Evolutionary conservation across 805 yeast genomes (phyloP).

Genomic region (Saturnispora hagleri): DNA sequence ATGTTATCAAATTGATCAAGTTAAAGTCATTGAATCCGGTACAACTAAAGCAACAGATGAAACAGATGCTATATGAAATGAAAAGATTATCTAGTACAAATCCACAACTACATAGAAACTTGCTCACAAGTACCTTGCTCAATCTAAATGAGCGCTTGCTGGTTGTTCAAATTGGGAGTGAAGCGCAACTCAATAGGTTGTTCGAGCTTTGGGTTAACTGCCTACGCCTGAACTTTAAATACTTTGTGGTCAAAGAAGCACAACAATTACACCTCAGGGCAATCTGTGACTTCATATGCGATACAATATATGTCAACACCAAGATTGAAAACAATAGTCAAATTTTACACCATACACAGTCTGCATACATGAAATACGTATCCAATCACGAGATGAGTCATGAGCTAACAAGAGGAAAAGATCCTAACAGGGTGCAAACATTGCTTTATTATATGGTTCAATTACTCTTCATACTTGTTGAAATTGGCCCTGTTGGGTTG

Average conservation of each 20-base stretch:
- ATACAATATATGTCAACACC: conserved; percentile 7
- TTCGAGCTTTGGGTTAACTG: conserved; percentile 11
- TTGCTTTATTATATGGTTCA: conserved; percentile 10
- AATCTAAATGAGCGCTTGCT: not conserved
- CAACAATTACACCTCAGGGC: conserved; percentile 1
- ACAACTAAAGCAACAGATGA: not conserved
- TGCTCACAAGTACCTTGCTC: not conserved
- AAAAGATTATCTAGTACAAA: not conserved
- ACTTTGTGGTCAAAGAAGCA: conserved; percentile 5
- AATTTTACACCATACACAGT: not conserved
- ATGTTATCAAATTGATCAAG: not conserved
- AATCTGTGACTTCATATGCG: conserved; percentile 10
- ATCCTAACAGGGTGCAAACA: conserved; percentile 2
- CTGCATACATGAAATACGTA: conserved; percentile 4
- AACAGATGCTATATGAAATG: not conserved
- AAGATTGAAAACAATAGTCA: not conserved
- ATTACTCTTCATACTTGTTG: conserved; percentile 7
- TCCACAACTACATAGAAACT: not conserved
- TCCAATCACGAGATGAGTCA: conserved; percentile 7
- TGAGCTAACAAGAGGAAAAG: conserved; percentile 1
- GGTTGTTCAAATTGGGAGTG: not conserved
- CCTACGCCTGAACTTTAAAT: conserved; percentile 8
- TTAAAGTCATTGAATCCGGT: not conserved
- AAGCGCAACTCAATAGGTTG: conserved; percentile 5
- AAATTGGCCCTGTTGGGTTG: not conserved